A percentile compares a stretch with the other conserved stretches of the same genome.
phyloP scores from a whole-genome alignment of 2,329 filamentous ascomycete genomes.

The Paecilomyces formosus region DNA sequence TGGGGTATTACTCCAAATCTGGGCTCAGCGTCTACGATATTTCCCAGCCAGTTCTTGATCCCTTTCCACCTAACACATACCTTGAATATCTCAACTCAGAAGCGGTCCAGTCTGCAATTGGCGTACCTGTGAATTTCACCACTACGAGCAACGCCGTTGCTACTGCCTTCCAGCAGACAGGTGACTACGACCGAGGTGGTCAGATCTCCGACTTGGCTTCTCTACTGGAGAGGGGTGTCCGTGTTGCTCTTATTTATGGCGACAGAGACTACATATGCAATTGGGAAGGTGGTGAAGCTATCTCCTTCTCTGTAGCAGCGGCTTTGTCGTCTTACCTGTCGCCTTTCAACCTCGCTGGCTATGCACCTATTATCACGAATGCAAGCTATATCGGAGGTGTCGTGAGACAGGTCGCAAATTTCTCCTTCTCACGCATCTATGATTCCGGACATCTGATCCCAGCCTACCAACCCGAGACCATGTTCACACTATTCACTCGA shows the following conservation, averaged over 20 bases:
- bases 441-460: slow-evolving; percentile 48
- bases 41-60: slow-evolving; percentile 48
- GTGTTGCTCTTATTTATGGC: slow-evolving; percentile 40
- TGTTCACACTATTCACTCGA: slow-evolving; percentile 47
- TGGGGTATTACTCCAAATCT: slow-evolving; percentile 30
- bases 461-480: slow-evolving; percentile 46
- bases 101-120: slow-evolving; percentile 50
- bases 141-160: slow-evolving; percentile 24
- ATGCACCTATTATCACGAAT: slow-evolving; percentile 43
- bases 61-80: slow-evolving; percentile 52
- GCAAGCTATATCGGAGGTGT: slow-evolving; percentile 42
- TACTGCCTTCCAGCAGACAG: slow-evolving; percentile 13
- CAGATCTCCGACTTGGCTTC: slow-evolving; percentile 17
- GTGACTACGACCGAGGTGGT: slow-evolving; percentile 13
- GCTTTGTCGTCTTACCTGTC: slow-evolving; percentile 21
- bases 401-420: slow-evolving; percentile 26
- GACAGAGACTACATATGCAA: slow-evolving; percentile 23
- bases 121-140: slow-evolving; percentile 41
- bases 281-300: slow-evolving; percentile 42
- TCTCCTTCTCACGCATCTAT: slow-evolving; percentile 45
- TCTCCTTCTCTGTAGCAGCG: slow-evolving; percentile 38
- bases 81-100: slow-evolving; percentile 52
- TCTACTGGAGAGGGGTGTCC: slow-evolving; percentile 31
- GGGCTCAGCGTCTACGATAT: slow-evolving; percentile 48
- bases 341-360: slow-evolving; percentile 34